Evolutionary conservation across 2,329 filamentous ascomycete species (phyloP).

Genomic region (Periconia digitata): DNA sequence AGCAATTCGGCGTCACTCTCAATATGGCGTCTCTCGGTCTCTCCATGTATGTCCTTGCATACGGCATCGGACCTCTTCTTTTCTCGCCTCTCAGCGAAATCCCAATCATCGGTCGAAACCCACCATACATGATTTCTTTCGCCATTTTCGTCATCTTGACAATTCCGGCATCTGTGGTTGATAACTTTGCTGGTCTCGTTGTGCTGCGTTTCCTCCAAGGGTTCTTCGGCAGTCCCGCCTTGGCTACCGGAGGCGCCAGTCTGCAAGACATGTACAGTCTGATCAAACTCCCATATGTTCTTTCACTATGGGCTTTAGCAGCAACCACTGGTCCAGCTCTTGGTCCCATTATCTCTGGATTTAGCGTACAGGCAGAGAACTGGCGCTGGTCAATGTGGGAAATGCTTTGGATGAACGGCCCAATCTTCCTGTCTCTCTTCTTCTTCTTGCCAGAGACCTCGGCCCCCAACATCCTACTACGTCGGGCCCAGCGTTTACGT

Average conservation of each 20-base stretch:
- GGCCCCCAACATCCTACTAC: conserved; percentile 73
- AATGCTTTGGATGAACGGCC: conserved; percentile 73
- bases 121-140: conserved; percentile 68
- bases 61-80: conserved; percentile 64
- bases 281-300: conserved; percentile 48
- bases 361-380: conserved; percentile 66
- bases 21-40: conserved; percentile 60
- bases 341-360: conserved; percentile 68
- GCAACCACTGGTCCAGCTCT: conserved; percentile 65
- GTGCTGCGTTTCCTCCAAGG: conserved; percentile 50
- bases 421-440: conserved; percentile 74
- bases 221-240: conserved; percentile 43
- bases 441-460: conserved; percentile 90
- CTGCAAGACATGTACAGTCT: conserved; percentile 45
- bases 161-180: conserved; percentile 64
- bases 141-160: conserved; percentile 68
- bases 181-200: conserved; percentile 65
- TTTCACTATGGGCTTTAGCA: conserved; percentile 49
- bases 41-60: conserved; percentile 64
- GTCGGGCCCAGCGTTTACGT: conserved; percentile 71
- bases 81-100: conserved; percentile 70
- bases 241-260: conserved; percentile 43
- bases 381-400: conserved; percentile 91
- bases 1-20: conserved; percentile 55
- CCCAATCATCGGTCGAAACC: conserved; percentile 66